A percentile compares a stretch with the other conserved stretches of the same genome.
Conservation (phyloP, 2,329 filamentous ascomycete species). For the Paracoccidioides lutzii region DNA sequence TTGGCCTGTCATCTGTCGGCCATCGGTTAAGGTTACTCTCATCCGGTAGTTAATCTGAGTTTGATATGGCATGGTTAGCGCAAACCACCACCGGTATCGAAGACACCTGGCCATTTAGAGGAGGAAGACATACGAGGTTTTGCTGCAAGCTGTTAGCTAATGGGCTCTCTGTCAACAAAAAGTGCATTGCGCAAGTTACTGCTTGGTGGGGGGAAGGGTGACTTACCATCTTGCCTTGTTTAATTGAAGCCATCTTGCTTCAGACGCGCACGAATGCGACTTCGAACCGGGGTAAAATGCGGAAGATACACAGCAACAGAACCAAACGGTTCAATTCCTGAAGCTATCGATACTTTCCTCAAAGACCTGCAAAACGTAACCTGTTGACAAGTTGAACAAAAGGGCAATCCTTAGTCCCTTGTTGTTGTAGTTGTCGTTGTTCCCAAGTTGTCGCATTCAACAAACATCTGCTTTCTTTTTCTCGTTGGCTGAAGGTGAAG, state of each 20-base stretch:
- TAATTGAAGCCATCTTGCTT: slow-evolving; percentile 59
- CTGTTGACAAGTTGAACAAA: no score
- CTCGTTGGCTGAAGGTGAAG: neutral
- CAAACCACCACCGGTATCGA: neutral
- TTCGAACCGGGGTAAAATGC: slow-evolving; percentile 13
- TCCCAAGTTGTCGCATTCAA: neutral
- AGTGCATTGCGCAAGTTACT: no score
- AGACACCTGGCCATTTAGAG: neutral
- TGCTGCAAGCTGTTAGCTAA: slow-evolving; percentile 48
- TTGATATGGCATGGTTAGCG: neutral
- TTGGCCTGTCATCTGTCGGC: slow-evolving; percentile 90
- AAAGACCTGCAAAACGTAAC: no score
- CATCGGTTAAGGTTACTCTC: slow-evolving; percentile 90
- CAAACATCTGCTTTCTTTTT: neutral
- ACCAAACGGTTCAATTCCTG: no score
- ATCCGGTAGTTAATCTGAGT: slow-evolving; percentile 91
- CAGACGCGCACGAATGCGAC: slow-evolving; percentile 34
- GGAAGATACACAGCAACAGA: neutral
- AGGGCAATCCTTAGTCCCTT: no score
- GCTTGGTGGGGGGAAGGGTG: slow-evolving; percentile 12
- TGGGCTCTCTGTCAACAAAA: slow-evolving; percentile 36
- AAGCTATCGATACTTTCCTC: no score
- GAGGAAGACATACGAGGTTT: slow-evolving; percentile 46
- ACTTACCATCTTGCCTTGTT: slow-evolving; percentile 99
- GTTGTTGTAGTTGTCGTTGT: no score